Conservation (phyloP, 139 green algal genomes). For the Pseudopediastrum boryanum region DNA sequence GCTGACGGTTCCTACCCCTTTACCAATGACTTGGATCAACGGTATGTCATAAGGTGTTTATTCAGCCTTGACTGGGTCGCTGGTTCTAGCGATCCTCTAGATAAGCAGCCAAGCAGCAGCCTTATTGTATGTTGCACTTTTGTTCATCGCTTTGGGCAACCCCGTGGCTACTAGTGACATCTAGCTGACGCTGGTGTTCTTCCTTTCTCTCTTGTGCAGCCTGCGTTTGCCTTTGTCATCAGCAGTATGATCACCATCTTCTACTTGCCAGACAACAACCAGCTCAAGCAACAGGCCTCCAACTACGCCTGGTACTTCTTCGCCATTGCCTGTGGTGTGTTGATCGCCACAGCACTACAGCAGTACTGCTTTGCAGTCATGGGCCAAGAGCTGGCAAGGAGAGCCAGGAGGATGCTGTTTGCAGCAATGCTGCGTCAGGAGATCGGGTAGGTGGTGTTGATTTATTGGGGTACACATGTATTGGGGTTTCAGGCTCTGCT, state of each 20-base stretch:
- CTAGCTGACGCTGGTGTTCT: too few relatives aligned
- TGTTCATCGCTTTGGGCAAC: background rate
- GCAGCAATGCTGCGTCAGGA: conserved; percentile 67
- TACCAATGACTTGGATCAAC: too few relatives aligned
- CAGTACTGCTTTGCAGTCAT: conserved; percentile 34
- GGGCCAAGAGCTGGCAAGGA: conserved; percentile 56
- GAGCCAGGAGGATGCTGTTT: conserved; percentile 71
- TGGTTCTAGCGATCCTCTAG: background rate
- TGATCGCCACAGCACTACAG: conserved; percentile 51
- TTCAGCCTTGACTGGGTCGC: too few relatives aligned
- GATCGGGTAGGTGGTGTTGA: conserved; percentile 30
- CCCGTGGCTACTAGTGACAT: background rate
- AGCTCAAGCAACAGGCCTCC: background rate
- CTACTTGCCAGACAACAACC: background rate
- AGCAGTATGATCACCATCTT: conserved; percentile 56
- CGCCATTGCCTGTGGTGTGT: conserved; percentile 55
- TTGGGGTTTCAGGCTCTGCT: too few relatives aligned
- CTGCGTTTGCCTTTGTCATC: conserved; percentile 70
- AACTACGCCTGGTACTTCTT: conserved; percentile 53
- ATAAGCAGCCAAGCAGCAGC: background rate
- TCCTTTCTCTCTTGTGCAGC: conserved; percentile 42
- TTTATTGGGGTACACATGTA: too few relatives aligned
- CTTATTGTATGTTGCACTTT: background rate
- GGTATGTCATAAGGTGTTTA: too few relatives aligned
- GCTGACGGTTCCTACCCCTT: too few relatives aligned